Percentiles rank a stretch among this genome's conserved stretches.
Evolutionary conservation across 2,329 filamentous ascomycete genomes (phyloP).

Genomic region (Trichoderma sp.): DNA sequence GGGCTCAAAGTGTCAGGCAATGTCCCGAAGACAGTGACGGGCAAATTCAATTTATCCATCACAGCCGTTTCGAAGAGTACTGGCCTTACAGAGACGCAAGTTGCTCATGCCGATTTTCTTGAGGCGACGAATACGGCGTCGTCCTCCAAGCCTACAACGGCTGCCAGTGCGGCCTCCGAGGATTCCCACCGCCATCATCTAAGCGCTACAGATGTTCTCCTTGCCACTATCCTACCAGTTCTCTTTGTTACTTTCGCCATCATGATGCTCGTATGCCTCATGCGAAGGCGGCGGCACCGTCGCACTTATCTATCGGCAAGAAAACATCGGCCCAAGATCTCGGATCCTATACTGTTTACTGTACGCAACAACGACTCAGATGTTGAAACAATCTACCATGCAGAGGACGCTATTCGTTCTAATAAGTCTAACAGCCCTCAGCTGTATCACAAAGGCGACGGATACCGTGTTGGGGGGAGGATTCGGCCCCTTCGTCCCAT

Average conservation of each 20-base stretch:
- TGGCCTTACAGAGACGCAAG: slow-evolving; percentile 36
- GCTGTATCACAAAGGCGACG: slow-evolving; percentile 23
- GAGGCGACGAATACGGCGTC: slow-evolving; percentile 27
- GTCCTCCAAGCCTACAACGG: slow-evolving; percentile 24
- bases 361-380: slow-evolving; percentile 30
- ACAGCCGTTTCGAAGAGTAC: slow-evolving; percentile 35
- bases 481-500: slow-evolving; percentile 1
- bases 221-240: slow-evolving; percentile 46
- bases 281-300: slow-evolving; percentile 32
- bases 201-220: slow-evolving; percentile 36
- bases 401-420: slow-evolving; percentile 21
- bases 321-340: slow-evolving; percentile 34
- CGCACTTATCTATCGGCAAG: slow-evolving; percentile 29
- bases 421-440: slow-evolving; percentile 21
- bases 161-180: slow-evolving; percentile 19
- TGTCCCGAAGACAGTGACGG: slow-evolving; percentile 36
- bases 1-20: slow-evolving; percentile 40
- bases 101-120: slow-evolving; percentile 37
- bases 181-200: slow-evolving; percentile 25
- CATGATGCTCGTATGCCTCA: slow-evolving; percentile 34
- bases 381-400: slow-evolving; percentile 26
- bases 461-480: slow-evolving; percentile 24
- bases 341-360: slow-evolving; percentile 31
- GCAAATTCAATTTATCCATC: slow-evolving; percentile 34
- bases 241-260: slow-evolving; percentile 35